Base-by-base conservation (phyloP, 2,329 filamentous ascomycete species). In the Zymoseptoria passerinii region DNA sequence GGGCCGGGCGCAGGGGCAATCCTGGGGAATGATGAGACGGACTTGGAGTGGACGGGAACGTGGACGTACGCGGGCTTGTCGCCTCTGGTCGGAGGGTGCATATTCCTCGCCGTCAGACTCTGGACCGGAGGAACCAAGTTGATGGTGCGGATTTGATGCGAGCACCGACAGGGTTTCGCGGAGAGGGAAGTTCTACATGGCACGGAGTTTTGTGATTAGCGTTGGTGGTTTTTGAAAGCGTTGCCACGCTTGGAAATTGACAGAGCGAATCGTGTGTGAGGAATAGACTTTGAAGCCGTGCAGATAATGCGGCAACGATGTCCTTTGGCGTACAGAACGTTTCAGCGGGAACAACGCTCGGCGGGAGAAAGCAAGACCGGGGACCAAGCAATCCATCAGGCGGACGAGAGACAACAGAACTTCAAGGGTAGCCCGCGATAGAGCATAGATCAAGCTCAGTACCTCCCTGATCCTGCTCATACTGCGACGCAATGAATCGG, bases 21-120 rank as follows among this genome's bases (percentile, higher is more conserved):
- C 51, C 72, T 85, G 2, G 78, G 83, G 60, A 83, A 83, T 44
- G 82, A 82, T 8, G 83, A 85, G 53, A 81, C 82, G 7, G 81
- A 80, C 61, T 85, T 59, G 81, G 84, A 67, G 80, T 86, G 73
- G 74, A 67, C 63, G 6, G 69, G 68, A 0, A 58, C 70, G 1
- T 76, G 74, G 74, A 60, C 62, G 1, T 72, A 67, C 50, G 70
- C 63, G 40, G 71, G 70, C 6, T 67, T 72, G 1, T 61, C 58
- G 6, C 55, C 60, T 8, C 29, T 70, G 4, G 65, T 56, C 1
- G 67, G 67, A 1, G 66, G 61, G 7, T 57, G 61, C 1, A 57
- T 70, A 40, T 71, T 71, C 51, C 40, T 55, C 2, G 62, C 56
- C 2, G 59, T 72, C 20, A 64, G 71, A 40, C 48, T 67, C 4